Evolutionary conservation across 768 basidiomycete species (phyloP), one percentile per base, ranked within the genome.

Genomic region (Naematelia encephala): DNA sequence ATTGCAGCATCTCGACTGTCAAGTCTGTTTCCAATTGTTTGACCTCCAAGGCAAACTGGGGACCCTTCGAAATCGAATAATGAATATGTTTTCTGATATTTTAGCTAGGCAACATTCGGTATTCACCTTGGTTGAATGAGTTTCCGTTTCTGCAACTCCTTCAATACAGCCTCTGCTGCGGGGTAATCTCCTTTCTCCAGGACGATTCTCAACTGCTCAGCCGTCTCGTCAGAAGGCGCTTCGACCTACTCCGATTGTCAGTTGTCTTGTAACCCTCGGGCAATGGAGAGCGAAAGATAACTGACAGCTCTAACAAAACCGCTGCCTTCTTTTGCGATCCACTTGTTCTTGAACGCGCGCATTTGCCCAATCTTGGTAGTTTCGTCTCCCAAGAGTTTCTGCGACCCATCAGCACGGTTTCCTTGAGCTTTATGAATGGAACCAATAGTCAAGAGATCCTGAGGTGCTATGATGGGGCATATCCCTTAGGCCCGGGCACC

Each of bases 1-100:
- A 90, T 54, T 85, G 82, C 22, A 99, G 80, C 89, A 98, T 94
- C 58, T 99, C 96, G 4, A 84, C 89, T 0, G 96, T 98, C 56
- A 99, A 80, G 80, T 98, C 96, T 12, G 96, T 97, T 78, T 98
- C 93, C 4, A 86, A 89, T 79, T 96, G 97, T 45, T 87, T 85
- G 3, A 87, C 88, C 16, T 90, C 91, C 1, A 90, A 92, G 74
- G 88, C 88, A 81, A 97, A 99, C 46, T 85, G 82, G 3, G 84
- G 61, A 1, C 96, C 96, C 76, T 93, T 94, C 27, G 81, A 79
- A 12, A 94, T 89, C 8, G 86, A 84, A 81, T 92, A 99, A 87
- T 92, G 96, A 76, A 94, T 89, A 1, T 88, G 87, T 80, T 97
- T 99, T 80, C 94, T 98, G 70, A 48, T 1, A 21, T 28, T 13